Evolutionary conservation across 169 alveolate genomes (phyloP).

Genomic region (Plasmodium coatneyi): DNA sequence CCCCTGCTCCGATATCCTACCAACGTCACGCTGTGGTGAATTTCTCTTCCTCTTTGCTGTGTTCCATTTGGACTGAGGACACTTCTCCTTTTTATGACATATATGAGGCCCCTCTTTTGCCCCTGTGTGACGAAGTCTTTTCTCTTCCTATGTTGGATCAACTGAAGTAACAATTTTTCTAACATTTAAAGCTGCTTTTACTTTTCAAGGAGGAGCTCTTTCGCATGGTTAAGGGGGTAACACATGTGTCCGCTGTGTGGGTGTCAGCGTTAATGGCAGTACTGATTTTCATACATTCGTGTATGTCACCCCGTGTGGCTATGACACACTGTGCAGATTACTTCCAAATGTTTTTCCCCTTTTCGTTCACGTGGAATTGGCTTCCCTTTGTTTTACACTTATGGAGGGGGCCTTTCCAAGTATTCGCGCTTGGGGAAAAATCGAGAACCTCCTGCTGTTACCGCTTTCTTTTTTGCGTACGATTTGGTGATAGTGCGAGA

Average conservation of each 20-base stretch:
- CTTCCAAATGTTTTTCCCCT: not conserved
- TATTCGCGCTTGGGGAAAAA: not conserved
- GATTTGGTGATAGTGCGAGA: not conserved
- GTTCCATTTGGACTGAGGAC: not conserved
- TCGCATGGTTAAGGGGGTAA: not conserved
- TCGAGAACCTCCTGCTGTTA: not conserved
- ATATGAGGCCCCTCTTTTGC: not conserved
- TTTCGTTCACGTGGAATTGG: not conserved
- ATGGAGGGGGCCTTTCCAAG: not conserved
- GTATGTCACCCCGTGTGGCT: not conserved
- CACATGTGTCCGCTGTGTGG: not conserved
- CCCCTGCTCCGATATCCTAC: not conserved
- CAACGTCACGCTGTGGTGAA: not conserved
- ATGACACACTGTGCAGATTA: not conserved
- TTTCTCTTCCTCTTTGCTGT: not conserved
- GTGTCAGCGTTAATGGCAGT: not conserved
- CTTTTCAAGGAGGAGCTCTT: not conserved
- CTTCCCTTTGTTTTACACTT: not conserved
- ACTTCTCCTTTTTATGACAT: not conserved
- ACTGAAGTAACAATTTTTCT: not conserved
- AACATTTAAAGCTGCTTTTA: conserved; percentile 32
- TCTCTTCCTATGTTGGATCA: conserved; percentile 9
- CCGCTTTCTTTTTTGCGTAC: not conserved
- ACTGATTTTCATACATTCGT: not conserved
- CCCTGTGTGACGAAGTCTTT: conserved; percentile 10